A percentile compares a stretch with the other conserved stretches of the same genome.
phyloP scores from a whole-genome alignment of 2,329 filamentous ascomycete genomes.

The Neonectria punicea region DNA sequence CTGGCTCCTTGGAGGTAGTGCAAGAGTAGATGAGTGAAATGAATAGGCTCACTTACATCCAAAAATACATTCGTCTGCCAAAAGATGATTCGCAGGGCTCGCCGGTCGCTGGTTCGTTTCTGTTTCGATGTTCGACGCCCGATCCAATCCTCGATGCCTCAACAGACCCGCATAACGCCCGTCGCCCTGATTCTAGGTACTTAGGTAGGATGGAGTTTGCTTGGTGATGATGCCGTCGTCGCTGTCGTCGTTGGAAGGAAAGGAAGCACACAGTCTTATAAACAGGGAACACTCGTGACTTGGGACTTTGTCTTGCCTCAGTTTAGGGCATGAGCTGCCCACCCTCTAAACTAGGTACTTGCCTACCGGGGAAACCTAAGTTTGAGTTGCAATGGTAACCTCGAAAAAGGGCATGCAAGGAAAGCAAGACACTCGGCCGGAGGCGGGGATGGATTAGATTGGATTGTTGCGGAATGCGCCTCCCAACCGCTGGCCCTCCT shows the following conservation, averaged over 20 bases:
- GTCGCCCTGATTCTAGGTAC: background rate
- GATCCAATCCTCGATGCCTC: background rate
- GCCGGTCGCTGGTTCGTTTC: background rate
- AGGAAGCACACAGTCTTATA: background rate
- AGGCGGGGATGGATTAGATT: background rate
- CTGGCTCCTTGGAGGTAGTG: background rate
- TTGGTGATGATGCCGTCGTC: background rate
- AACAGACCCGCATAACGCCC: background rate
- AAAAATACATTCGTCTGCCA: background rate
- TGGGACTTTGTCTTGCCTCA: background rate
- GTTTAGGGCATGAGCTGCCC: background rate
- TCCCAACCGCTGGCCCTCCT: background rate
- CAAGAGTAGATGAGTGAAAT: background rate
- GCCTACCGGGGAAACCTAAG: background rate
- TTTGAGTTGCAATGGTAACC: background rate
- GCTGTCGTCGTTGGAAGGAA: background rate
- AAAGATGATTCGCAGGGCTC: background rate
- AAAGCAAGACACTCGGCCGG: background rate
- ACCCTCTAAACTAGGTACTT: background rate
- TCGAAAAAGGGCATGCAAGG: background rate
- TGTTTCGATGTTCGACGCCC: background rate
- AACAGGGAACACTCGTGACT: background rate
- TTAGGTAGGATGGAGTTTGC: background rate
- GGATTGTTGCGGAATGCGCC: background rate
- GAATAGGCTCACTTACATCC: background rate